Conservation (phyloP, 345 rosid genomes). For the Reutealis trisperma region DNA sequence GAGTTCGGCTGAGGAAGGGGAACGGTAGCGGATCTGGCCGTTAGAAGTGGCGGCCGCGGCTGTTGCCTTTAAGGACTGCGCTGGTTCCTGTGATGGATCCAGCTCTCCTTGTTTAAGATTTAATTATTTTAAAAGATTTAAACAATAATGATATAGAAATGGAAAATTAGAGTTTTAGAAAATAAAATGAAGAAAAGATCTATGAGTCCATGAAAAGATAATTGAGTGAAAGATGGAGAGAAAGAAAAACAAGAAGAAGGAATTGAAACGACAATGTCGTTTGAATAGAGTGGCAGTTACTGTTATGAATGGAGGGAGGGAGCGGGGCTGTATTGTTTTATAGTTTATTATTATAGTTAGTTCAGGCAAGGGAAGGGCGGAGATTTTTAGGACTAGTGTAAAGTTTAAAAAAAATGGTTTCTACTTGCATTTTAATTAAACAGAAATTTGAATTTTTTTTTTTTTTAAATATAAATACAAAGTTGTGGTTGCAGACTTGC, state of each 20-base stretch:
- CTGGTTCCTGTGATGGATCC: slow-evolving; percentile 74
- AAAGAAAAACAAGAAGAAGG: background rate
- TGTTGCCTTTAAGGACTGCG: slow-evolving; percentile 64
- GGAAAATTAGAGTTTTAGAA: background rate
- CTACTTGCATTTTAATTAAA: no score
- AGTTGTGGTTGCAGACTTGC: no score
- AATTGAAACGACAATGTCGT: slow-evolving; percentile 15
- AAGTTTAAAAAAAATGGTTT: background rate
- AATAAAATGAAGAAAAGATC: background rate
- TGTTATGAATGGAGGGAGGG: no score
- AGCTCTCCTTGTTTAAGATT: slow-evolving; percentile 51
- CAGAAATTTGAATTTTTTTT: no score
- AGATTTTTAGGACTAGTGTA: background rate
- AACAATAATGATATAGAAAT: background rate
- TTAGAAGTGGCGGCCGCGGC: slow-evolving; percentile 49
- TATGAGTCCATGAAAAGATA: background rate
- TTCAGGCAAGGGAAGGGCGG: background rate
- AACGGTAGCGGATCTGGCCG: slow-evolving; percentile 94
- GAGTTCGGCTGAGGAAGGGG: slow-evolving; percentile 43
- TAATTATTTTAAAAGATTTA: no score
- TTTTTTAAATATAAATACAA: no score
- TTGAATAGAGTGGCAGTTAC: background rate
- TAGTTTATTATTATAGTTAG: background rate
- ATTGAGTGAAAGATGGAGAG: background rate
- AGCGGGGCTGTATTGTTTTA: background rate